phyloP scores from a whole-genome alignment of 225 moss, liverwort and hornwort genomes.

The Thuidium tamariscinum region DNA sequence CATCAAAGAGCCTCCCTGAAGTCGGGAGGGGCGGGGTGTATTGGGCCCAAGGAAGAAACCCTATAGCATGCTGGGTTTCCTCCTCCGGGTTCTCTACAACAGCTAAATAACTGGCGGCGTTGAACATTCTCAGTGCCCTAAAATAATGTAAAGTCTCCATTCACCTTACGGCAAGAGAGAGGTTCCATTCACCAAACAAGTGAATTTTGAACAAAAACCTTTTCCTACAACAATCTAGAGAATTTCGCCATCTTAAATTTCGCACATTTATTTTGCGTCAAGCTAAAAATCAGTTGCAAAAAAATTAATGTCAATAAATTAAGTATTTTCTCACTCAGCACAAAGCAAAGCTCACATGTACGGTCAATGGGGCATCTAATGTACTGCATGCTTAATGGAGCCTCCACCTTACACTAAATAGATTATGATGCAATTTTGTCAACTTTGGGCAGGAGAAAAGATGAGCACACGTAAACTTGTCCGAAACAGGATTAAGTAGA shows the following conservation, averaged over 20 bases:
- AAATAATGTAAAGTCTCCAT: neutral
- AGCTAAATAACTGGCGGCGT: neutral
- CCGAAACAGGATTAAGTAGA: neutral
- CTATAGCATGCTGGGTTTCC: neutral
- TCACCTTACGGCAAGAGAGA: neutral
- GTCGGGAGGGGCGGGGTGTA: neutral
- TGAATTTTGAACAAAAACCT: neutral
- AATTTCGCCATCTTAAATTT: neutral
- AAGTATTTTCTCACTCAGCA: neutral
- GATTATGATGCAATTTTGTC: neutral
- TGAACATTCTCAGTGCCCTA: neutral
- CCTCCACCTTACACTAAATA: neutral
- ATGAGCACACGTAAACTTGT: neutral
- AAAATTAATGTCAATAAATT: no score
- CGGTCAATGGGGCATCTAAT: neutral
- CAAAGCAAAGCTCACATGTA: neutral
- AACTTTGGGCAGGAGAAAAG: neutral
- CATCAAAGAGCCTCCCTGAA: neutral
- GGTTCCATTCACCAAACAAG: neutral
- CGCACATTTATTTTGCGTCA: neutral
- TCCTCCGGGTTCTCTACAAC: neutral
- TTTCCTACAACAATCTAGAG: neutral
- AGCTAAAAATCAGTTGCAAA: neutral
- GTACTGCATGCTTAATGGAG: neutral
- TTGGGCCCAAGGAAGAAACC: neutral